Conservation (phyloP, 805 yeast genomes). For the Pichia exigua region DNA sequence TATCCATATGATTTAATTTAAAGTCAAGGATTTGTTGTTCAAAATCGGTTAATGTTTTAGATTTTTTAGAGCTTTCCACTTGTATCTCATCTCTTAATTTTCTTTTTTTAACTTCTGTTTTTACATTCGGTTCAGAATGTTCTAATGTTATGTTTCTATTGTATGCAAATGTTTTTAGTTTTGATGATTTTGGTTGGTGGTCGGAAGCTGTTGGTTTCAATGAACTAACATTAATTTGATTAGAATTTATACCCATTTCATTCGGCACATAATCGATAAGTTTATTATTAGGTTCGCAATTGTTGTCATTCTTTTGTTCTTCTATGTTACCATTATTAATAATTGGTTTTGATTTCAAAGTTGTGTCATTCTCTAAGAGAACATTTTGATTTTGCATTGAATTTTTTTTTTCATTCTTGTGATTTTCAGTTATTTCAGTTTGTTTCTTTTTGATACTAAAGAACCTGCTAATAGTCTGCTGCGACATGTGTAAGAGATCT, state of each 20-base stretch:
- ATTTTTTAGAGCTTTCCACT: not conserved
- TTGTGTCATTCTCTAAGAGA: no score
- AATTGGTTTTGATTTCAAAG: not conserved
- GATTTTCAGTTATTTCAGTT: not conserved
- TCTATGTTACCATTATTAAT: no score
- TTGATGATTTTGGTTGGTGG: not conserved
- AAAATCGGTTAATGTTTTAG: slow-evolving; percentile 54
- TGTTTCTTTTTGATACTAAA: slow-evolving; percentile 9
- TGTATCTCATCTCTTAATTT: not conserved
- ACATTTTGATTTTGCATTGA: not conserved
- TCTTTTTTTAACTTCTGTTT: not conserved
- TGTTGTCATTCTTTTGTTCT: not conserved
- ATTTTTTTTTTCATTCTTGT: not conserved
- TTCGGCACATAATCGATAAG: not conserved
- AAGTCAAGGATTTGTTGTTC: slow-evolving; percentile 71
- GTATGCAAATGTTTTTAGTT: not conserved
- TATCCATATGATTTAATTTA: slow-evolving; percentile 54
- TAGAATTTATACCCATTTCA: no score
- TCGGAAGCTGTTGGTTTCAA: not conserved
- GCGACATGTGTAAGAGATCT: slow-evolving; percentile 3
- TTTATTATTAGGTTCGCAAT: no score
- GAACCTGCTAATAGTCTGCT: slow-evolving; percentile 20
- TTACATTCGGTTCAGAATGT: no score
- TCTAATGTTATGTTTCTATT: not conserved
- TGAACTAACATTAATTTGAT: no score